Base-by-base conservation (phyloP, 2,329 filamentous ascomycete species). In the Talaromyces sp. region DNA sequence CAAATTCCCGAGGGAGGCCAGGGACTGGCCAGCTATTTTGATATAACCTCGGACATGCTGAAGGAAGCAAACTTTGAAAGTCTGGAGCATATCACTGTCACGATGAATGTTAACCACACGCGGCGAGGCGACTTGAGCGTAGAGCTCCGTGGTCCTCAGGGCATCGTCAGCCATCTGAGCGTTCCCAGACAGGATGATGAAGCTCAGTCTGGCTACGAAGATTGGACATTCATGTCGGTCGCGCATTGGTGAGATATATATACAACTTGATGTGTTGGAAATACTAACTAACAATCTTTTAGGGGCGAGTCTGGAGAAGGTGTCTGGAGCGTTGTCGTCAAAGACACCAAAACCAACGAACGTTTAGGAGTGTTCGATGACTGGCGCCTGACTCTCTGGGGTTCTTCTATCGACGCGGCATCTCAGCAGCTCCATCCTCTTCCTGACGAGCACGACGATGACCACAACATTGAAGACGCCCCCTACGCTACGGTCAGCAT, bases 161-260 rank as follows among this genome's bases (percentile, higher is more conserved):
- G 91, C 10, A 79, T 97, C 62, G 81, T 92, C 65, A 96, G 92
- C 71, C 88, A 96, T 71, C 85, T 99, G 58, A 89, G 93, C 4
- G 90, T 88, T 13, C 81, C 88, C 1, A 89, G 95, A 65, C 83
- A 83, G 63, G 75, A 85, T 25, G 95, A 99, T 73, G 80, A 83
- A 1, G 84, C 83, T 39, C 72, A 78, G 0, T 76, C 78, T 25
- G 95, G 95, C 9, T 99, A 98, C 73, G 80, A 88, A 42, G 92
- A 98, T 77, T 99, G 95, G 95, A 98, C 93, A 0, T 99, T 99
- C 70, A 99, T 99, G 95, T 96, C 89, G 64, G 95, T 99, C 42
- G 93, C 88, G 65, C 95, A 99, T 74, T 99, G 93, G 90, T 92
- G 82, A 76, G 88, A 76, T 25, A 25, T 28, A 32, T 27, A 11